A percentile compares a stretch with the other conserved stretches of the same genome.
These are phyloP conservation scores for Collybia sp. DNA, from an alignment of 768 basidiomycete species.

Conservation along the genomic window DNA sequence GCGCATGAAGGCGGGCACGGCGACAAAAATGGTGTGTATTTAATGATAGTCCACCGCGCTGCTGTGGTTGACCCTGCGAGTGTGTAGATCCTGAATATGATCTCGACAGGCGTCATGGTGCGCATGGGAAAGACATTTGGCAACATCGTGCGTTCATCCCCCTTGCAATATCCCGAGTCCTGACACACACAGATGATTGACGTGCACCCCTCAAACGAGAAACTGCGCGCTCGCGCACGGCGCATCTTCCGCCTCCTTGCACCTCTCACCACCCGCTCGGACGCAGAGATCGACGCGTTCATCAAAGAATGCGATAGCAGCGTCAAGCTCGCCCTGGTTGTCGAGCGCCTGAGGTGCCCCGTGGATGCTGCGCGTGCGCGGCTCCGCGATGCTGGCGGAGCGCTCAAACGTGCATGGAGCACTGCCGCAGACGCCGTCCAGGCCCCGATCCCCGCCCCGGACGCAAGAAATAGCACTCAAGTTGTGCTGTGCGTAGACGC, in stretches of 20 bases:
- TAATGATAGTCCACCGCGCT: not conserved
- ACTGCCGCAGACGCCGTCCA: too few relatives aligned
- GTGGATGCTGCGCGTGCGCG: constrained; percentile 10
- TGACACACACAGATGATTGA: constrained; percentile 24
- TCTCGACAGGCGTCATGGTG: constrained; percentile 28
- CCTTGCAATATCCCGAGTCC: not conserved
- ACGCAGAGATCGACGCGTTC: constrained; percentile 22
- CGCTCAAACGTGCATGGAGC: constrained; percentile 15
- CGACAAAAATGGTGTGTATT: constrained; percentile 26
- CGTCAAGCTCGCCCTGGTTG: constrained; percentile 27
- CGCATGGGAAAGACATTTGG: constrained; percentile 29
- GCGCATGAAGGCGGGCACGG: constrained; percentile 31
- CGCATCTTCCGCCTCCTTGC: constrained; percentile 24
- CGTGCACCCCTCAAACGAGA: constrained; percentile 23
- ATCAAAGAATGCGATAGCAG: constrained; percentile 22
- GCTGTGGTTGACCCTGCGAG: not conserved
- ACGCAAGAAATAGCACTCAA: not conserved
- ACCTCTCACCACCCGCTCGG: constrained; percentile 11
- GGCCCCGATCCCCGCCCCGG: not conserved
- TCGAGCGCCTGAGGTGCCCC: constrained; percentile 14
- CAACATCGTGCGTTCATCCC: constrained; percentile 20
- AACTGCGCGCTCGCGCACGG: constrained; percentile 22
- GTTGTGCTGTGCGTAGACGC: constrained; percentile 20
- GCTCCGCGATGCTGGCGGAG: constrained; percentile 13
- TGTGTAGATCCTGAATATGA: constrained; percentile 28